Evolutionary conservation across 2,329 filamentous ascomycete genomes (phyloP), one percentile per base, ranked within the genome.

Genomic region (Nannizziopsis barbatae): DNA sequence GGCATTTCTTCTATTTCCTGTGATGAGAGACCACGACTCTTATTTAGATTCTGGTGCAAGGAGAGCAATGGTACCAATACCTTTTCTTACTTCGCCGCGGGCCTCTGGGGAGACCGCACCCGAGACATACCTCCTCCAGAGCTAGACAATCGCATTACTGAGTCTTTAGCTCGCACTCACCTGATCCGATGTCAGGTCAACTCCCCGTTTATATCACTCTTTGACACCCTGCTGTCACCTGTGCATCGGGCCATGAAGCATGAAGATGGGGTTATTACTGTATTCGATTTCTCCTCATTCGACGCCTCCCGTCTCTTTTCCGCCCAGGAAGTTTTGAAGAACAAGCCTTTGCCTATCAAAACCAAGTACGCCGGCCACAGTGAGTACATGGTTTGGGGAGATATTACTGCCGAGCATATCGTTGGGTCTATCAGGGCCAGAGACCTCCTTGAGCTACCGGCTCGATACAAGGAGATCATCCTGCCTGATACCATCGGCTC

Each of bases 331-430:
- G 44, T 66, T 1, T 55, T 65, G 2, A 18, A 17, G 4, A 46
- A 57, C 5, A 8, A 45, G 9, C 51, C 45, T 5, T n/a, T 50
- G 9, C 45, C 39, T n/a, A 22, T 35, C 30, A 42, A 50, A n/a
- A 46, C 48, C 0, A 47, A 36, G 0, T 66, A 64, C n/a, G 37
- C 35, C 7, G 63, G 62, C 0, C 33, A 41, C 0, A 60, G 58
- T 0, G 66, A 69, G 15, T 68, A 57, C 35, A 48, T 65, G 0
- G 50, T 68, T 1, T 69, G 66, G 66, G 60, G 62, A 0, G 44
- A 49, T 1, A 53, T 67, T 0, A 52, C 57, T 0, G 18, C 50
- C 0, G 15, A 53, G 2, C 60, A 63, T 2, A 64, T 69, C 7
- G 42, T 63, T 6, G 54, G 53, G 9, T 56, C 58, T 0, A 60